phyloP scores from a whole-genome alignment of 1,284 basidiomycete genomes.

The Mycena citricolor region DNA sequence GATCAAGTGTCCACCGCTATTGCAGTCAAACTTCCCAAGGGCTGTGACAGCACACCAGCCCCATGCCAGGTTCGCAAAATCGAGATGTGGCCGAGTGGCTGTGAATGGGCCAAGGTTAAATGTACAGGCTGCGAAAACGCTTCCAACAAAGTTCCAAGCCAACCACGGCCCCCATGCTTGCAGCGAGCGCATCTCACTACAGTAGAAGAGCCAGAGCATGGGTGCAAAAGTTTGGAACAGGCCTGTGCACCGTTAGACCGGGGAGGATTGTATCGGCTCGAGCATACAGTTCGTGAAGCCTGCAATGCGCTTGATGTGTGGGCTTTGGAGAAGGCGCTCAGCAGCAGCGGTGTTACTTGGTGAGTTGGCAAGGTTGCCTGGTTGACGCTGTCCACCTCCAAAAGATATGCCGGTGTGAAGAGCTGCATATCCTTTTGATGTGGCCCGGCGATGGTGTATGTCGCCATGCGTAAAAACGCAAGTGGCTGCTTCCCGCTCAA shows the following conservation, averaged over 20 bases:
- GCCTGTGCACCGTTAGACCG: neutral
- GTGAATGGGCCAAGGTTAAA: conserved; percentile 8
- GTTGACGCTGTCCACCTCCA: conserved; percentile 5
- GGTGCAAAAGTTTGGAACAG: neutral
- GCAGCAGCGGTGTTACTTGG: neutral
- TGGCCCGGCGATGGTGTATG: no score
- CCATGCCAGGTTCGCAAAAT: neutral
- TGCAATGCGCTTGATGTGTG: conserved; percentile 7
- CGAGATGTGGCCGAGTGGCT: conserved; percentile 2
- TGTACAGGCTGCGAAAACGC: conserved; percentile 7
- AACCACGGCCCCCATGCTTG: neutral
- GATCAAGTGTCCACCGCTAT: conserved; percentile 5
- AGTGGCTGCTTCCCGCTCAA: no score
- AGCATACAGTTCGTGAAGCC: conserved; percentile 8
- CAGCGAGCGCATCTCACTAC: neutral
- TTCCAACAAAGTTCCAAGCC: neutral
- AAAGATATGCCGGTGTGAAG: neutral
- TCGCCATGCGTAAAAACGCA: no score
- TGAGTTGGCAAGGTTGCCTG: neutral
- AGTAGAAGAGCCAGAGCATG: conserved; percentile 1
- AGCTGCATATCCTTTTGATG: no score
- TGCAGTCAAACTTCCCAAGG: neutral
- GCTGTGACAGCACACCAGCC: conserved; percentile 2
- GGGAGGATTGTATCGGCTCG: neutral
- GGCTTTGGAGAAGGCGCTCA: neutral